These are phyloP conservation scores for Pleurotus djamor DNA, from an alignment of 768 basidiomycete genomes.

Conservation along the genomic window DNA sequence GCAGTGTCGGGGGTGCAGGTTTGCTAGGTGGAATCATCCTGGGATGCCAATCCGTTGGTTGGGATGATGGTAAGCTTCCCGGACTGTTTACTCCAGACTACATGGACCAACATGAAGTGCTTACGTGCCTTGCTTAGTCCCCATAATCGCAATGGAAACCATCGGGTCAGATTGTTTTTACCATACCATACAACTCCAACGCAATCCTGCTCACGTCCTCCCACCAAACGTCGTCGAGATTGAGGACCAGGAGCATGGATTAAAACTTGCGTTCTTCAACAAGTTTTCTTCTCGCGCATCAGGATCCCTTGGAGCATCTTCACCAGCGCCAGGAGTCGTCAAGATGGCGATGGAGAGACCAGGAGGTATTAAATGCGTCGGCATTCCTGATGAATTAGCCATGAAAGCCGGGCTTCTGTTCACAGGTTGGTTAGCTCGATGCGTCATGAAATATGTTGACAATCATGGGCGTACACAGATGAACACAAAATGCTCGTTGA, in stretches of 20 bases:
- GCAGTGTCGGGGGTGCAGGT: slow-evolving; percentile 77
- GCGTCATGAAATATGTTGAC: no score
- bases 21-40: slow-evolving; percentile 66
- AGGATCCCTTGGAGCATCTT: slow-evolving; percentile 69
- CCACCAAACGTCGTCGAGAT: slow-evolving; percentile 41
- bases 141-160: slow-evolving; percentile 67
- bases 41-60: slow-evolving; percentile 62
- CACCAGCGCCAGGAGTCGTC: slow-evolving; percentile 58
- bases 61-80: slow-evolving; percentile 62
- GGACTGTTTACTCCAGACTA: not conserved
- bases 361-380: slow-evolving; percentile 57
- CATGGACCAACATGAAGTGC: not conserved
- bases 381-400: slow-evolving; percentile 64
- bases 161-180: slow-evolving; percentile 75
- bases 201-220: slow-evolving; percentile 25
- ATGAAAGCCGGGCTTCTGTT: slow-evolving; percentile 61
- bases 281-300: slow-evolving; percentile 63
- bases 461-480: slow-evolving; percentile 34
- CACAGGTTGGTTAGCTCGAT: slow-evolving; percentile 42
- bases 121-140: slow-evolving; percentile 35
- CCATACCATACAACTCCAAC: slow-evolving; percentile 63
- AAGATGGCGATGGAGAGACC: slow-evolving; percentile 60
- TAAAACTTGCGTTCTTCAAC: slow-evolving; percentile 57
- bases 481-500: slow-evolving; percentile 78
- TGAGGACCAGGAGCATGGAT: slow-evolving; percentile 36